Base-by-base conservation (phyloP, 2,329 filamentous ascomycete genomes). In the Huntiella bhutanensis region DNA sequence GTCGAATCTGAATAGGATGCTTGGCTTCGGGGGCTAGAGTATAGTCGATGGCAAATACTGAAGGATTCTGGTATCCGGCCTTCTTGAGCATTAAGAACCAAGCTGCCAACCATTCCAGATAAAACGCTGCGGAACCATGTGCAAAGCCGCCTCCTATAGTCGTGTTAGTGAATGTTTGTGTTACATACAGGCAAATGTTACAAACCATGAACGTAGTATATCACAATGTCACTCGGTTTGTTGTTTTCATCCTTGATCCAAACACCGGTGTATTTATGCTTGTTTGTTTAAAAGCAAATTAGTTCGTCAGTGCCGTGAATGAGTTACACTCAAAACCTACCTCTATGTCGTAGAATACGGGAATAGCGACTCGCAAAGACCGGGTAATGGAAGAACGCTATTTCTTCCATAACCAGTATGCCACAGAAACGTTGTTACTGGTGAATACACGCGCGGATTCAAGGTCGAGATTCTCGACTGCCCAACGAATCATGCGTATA, bases 101-200 rank as follows among this genome's bases (percentile, higher is more conserved):
- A 6, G 75, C 72, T 46, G 88, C 64, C 2, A 92, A 67, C 53
- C 88, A 91, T 55, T 92, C 85, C 33, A 87, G 71, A 58, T 92
- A 92, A 59, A 92, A 92, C 62, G 81, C 82, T 13, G 71, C 67
- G 10, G 81, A 85, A 3, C 84, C 85, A 77, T 92, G 82, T 5
- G 75, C 74, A 58, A 92, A 91, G 0, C 85, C 85, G 16, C 85
- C 85, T 12, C 81, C 77, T 81, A 49, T 4, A 35, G 22, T 28
- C 37, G 34, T 8, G 32, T 43, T 51, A 51, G 36, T 13, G 36
- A 32, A 3, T 8, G 12, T 33, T 28, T 33, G 36, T 28, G 19
- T 33, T 22, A 41, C 17, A 37, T 11, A 28, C 15, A 19, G 13
- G 13, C 15, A 28, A 16, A 11, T 12, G 19, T 19, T 12, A 40